phyloP scores from a whole-genome alignment of 257 asterid species.

The Gentiana dahurica region DNA sequence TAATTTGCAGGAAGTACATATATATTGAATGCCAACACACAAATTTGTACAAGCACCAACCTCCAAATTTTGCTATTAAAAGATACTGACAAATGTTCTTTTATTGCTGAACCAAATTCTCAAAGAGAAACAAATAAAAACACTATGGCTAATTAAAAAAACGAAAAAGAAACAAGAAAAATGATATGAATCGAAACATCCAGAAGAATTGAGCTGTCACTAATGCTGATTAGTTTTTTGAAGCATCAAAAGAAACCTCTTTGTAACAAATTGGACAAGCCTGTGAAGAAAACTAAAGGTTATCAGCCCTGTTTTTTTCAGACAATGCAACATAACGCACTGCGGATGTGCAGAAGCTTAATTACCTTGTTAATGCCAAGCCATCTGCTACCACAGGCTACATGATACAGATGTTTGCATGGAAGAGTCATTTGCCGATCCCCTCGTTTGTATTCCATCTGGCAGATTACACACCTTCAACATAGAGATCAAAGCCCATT shows the following conservation, averaged over 20 bases:
- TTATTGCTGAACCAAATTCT: background rate
- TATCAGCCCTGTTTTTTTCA: background rate
- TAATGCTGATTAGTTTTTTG: conserved; percentile 29
- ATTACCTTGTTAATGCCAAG: conserved; percentile 78
- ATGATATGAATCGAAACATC: conserved; percentile 13
- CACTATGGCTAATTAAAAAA: conserved; percentile 2
- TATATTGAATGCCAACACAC: background rate
- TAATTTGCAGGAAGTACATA: background rate
- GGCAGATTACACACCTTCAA: conserved; percentile 91
- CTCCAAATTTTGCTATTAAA: background rate
- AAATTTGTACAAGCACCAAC: conserved; percentile 11
- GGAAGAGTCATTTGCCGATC: conserved; percentile 76
- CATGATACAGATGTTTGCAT: conserved; percentile 85
- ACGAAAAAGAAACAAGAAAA: conserved; percentile 9
- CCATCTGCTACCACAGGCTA: conserved; percentile 81
- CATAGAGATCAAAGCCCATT: conserved; percentile 4
- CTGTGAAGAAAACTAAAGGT: conserved; percentile 28
- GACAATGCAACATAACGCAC: too few species aligned
- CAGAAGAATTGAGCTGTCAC: conserved; percentile 18
- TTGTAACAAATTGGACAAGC: conserved; percentile 88
- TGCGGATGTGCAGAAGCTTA: conserved; percentile 7
- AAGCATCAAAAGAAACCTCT: conserved; percentile 47
- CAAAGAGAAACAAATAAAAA: background rate
- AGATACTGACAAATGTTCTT: background rate
- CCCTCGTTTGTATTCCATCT: conserved; percentile 90